These are phyloP conservation scores for Penicillium soppii DNA, from an alignment of 495 filamentous ascomycete genomes.

Conservation along the genomic window DNA sequence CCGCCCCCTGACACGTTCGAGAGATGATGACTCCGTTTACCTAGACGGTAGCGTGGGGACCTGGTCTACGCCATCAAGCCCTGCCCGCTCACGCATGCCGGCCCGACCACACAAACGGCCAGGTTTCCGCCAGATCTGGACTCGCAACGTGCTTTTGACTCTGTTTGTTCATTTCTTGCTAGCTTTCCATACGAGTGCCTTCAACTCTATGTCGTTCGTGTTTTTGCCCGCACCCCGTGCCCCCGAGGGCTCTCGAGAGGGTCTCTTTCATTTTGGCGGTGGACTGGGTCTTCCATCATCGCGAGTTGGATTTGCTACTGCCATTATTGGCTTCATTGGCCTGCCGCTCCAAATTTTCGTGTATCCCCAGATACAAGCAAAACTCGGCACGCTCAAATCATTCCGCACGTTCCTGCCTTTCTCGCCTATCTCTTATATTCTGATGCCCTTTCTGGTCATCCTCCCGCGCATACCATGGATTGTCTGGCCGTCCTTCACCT, in stretches of 20 bases:
- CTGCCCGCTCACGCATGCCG: slow-evolving; percentile 16
- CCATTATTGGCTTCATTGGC: slow-evolving; percentile 67
- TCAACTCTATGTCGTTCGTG: slow-evolving; percentile 71
- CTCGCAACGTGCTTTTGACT: slow-evolving; percentile 59
- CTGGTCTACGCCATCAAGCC: slow-evolving; percentile 30
- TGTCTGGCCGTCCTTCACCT: slow-evolving; percentile 58
- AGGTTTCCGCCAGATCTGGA: slow-evolving; percentile 60
- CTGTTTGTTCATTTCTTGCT: slow-evolving; percentile 65
- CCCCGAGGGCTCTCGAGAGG: slow-evolving; percentile 40
- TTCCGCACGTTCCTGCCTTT: slow-evolving; percentile 59
- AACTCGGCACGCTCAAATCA: slow-evolving; percentile 60
- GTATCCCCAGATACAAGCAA: slow-evolving; percentile 60
- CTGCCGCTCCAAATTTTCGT: slow-evolving; percentile 68
- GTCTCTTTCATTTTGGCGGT: slow-evolving; percentile 66
- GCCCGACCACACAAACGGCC: slow-evolving; percentile 32
- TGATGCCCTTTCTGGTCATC: slow-evolving; percentile 66
- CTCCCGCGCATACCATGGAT: slow-evolving; percentile 47
- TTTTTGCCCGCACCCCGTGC: slow-evolving; percentile 67
- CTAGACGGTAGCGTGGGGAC: slow-evolving; percentile 28
- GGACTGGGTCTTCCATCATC: slow-evolving; percentile 69
- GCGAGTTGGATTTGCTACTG: slow-evolving; percentile 67
- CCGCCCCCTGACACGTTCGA: slow-evolving; percentile 25
- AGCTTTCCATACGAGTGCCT: slow-evolving; percentile 72
- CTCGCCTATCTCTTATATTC: slow-evolving; percentile 64
- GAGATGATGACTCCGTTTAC: slow-evolving; percentile 32